These are phyloP conservation scores for Thalassiosira hispida DNA, from an alignment of 352 stramenopile genomes.

Conservation along the genomic window DNA sequence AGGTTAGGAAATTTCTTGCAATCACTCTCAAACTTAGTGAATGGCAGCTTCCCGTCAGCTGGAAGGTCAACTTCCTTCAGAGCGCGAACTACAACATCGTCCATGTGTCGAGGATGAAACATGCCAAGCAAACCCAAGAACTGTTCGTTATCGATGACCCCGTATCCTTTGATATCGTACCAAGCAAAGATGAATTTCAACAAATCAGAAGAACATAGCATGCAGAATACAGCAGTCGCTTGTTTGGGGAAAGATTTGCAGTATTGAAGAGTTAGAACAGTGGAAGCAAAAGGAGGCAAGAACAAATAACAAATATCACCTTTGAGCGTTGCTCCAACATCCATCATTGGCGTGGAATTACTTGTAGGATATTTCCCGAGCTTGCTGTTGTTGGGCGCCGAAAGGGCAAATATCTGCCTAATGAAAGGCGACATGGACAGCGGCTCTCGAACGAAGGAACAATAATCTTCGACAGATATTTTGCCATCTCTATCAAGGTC, in stretches of 20 bases:
- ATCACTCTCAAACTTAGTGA: constrained; percentile 29
- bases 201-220: constrained; percentile 37
- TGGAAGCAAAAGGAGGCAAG: no score
- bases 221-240: constrained; percentile 53
- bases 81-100: constrained; percentile 31
- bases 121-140: constrained; percentile 40
- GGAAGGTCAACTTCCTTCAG: constrained; percentile 45
- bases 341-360: constrained; percentile 34
- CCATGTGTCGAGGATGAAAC: constrained; percentile 47
- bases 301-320: no score
- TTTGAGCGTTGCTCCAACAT: constrained; percentile 50
- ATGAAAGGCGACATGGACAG: constrained; percentile 43
- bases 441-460: constrained; percentile 37
- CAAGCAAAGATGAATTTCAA: constrained; percentile 36
- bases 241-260: no score
- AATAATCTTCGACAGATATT: constrained; percentile 50
- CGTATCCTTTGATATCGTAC: constrained; percentile 38
- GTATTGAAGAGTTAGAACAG: no score
- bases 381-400: constrained; percentile 23
- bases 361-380: constrained; percentile 12
- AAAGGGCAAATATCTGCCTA: constrained; percentile 45
- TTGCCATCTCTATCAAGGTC: constrained; percentile 38
- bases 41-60: constrained; percentile 34
- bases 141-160: constrained; percentile 42
- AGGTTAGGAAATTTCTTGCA: constrained; percentile 39